phyloP scores from a whole-genome alignment of 495 filamentous ascomycete genomes.

The Durotheca rogersii region DNA sequence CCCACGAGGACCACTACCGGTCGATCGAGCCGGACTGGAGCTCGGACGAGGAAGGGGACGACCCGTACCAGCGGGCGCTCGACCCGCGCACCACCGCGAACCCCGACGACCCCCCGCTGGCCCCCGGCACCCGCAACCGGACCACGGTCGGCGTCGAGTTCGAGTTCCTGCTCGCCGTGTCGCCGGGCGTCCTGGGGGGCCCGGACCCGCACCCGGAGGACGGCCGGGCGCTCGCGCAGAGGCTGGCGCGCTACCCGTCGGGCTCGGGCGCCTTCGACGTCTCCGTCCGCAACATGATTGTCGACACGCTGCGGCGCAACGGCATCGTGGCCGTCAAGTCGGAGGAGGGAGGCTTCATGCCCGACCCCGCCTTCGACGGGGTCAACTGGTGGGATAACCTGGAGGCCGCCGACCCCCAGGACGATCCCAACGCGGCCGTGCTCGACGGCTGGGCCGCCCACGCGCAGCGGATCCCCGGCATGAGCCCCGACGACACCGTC shows the following conservation, averaged over 20 bases:
- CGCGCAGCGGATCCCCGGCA: background rate
- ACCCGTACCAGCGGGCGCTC: too few relatives aligned
- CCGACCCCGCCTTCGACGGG: background rate
- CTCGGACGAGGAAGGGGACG: too few relatives aligned
- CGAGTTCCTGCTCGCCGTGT: slow-evolving; percentile 18
- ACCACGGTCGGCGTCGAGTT: slow-evolving; percentile 28
- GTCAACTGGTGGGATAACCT: slow-evolving; percentile 11
- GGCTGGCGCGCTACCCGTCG: background rate
- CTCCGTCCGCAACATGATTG: slow-evolving; percentile 15
- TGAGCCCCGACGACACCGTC: background rate
- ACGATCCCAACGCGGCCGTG: background rate
- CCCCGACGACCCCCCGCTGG: background rate
- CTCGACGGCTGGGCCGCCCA: background rate
- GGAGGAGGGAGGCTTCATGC: background rate
- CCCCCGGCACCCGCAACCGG: background rate
- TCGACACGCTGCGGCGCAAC: slow-evolving; percentile 6
- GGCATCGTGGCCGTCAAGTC: slow-evolving; percentile 8
- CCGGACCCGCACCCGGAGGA: slow-evolving; percentile 22
- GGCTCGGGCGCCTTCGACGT: background rate
- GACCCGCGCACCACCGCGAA: too few relatives aligned
- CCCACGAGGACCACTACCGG: too few relatives aligned
- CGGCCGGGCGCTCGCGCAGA: background rate
- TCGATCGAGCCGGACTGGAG: too few relatives aligned
- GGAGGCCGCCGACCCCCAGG: slow-evolving; percentile 1
- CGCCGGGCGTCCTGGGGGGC: background rate